Percentiles rank a stretch among this genome's conserved stretches.
Conservation (phyloP, 2,329 filamentous ascomycete species). For the Xylariaceae sp. region DNA sequence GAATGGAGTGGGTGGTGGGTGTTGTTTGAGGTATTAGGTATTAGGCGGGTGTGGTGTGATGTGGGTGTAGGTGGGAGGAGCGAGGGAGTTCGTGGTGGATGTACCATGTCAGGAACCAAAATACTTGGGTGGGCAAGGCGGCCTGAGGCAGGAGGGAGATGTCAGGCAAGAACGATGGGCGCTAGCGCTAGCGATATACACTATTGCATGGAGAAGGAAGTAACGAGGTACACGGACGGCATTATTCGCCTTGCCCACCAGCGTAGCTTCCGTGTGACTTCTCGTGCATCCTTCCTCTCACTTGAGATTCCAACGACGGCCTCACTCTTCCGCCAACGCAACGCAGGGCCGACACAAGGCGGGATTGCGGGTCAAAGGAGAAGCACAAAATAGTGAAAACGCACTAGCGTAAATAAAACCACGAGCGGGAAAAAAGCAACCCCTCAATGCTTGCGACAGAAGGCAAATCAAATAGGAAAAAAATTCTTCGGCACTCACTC, state of each 20-base stretch:
- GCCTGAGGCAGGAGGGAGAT: neutral
- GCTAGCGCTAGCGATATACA: slow-evolving; percentile 7
- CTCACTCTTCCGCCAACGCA: neutral
- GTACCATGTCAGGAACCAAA: neutral
- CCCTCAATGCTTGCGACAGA: neutral
- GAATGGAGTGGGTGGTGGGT: slow-evolving; percentile 2
- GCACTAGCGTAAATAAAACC: neutral
- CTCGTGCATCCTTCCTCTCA: neutral
- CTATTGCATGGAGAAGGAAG: neutral
- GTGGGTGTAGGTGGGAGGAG: neutral
- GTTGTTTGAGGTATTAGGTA: neutral
- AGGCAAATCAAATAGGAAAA: neutral
- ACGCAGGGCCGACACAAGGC: neutral
- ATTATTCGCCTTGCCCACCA: neutral
- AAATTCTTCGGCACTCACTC: neutral
- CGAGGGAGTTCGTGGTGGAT: neutral
- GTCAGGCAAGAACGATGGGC: slow-evolving; percentile 11
- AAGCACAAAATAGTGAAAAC: neutral
- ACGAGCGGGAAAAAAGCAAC: neutral
- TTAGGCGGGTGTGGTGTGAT: slow-evolving; percentile 2
- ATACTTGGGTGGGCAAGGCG: neutral
- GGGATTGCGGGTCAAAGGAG: neutral
- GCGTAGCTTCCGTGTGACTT: neutral
- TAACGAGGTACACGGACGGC: neutral
- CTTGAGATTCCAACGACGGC: neutral